Evolutionary conservation across 2,329 filamentous ascomycete species (phyloP).

Genomic region (Colletotrichum caudatum): DNA sequence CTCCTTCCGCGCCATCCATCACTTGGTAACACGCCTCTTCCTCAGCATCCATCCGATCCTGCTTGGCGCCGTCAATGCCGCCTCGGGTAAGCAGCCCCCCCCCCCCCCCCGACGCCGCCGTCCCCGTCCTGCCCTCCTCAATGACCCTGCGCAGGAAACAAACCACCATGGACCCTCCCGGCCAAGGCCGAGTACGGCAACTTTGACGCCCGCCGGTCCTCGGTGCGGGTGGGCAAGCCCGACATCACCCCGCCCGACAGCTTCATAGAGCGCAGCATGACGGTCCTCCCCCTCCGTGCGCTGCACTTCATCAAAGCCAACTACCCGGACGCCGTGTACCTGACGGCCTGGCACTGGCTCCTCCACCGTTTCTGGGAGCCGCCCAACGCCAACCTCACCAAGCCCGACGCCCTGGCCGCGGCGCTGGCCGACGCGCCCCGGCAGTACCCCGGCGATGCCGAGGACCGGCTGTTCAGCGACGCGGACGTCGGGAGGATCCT

Average conservation of each 20-base stretch:
- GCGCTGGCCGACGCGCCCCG: conserved; percentile 50
- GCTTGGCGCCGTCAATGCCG: conserved; percentile 74
- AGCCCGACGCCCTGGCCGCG: conserved; percentile 64
- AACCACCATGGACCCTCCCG: conserved; percentile 78
- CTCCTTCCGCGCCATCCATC: background rate
- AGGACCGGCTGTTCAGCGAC: conserved; percentile 58
- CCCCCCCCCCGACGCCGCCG: background rate
- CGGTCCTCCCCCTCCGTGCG: conserved; percentile 71
- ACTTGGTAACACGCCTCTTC: background rate
- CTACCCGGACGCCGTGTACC: conserved; percentile 62
- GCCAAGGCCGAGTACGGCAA: conserved; percentile 72
- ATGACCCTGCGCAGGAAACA: conserved; percentile 67
- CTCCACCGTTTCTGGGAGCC: conserved; percentile 73
- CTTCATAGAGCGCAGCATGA: conserved; percentile 58
- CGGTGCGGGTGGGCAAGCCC: conserved; percentile 53
- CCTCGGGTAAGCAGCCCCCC: conserved; percentile 60
- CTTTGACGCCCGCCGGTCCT: conserved; percentile 56
- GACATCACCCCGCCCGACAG: conserved; percentile 55
- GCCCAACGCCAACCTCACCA: conserved; percentile 69
- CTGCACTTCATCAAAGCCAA: conserved; percentile 74
- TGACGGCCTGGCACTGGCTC: conserved; percentile 65
- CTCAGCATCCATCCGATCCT: conserved; percentile 77
- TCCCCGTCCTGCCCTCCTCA: background rate
- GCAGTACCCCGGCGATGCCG: conserved; percentile 36
- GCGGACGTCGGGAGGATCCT: conserved; percentile 69